These are phyloP conservation scores for Zasmidium cellare DNA, from an alignment of 2,329 filamentous ascomycete genomes.

Conservation along the genomic window DNA sequence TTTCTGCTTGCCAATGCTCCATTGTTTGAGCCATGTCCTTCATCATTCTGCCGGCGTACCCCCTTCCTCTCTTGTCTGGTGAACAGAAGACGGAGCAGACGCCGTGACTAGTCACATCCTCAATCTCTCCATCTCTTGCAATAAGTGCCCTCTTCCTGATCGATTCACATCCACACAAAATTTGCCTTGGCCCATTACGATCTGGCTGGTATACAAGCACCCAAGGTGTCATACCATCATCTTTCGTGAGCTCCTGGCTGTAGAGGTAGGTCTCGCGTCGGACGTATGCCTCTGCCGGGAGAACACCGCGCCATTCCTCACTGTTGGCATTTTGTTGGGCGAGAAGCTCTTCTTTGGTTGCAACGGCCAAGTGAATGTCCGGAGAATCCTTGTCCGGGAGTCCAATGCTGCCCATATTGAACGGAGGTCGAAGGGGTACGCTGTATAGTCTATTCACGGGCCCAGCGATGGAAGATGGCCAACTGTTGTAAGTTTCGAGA, in stretches of 20 bases:
- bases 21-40: slow-evolving; percentile 60
- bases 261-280: slow-evolving; percentile 57
- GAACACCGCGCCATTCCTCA: slow-evolving; percentile 57
- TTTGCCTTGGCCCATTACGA: slow-evolving; percentile 33
- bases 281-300: slow-evolving; percentile 57
- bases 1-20: slow-evolving; percentile 53
- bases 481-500: no score
- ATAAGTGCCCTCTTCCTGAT: slow-evolving; percentile 50
- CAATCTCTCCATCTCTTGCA: slow-evolving; percentile 44
- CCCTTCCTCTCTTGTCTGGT: slow-evolving; percentile 64
- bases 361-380: slow-evolving; percentile 54
- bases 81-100: slow-evolving; percentile 77
- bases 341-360: slow-evolving; percentile 55
- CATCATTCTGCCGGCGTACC: slow-evolving; percentile 79
- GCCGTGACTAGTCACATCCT: slow-evolving; percentile 67
- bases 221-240: slow-evolving; percentile 61
- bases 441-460: no score
- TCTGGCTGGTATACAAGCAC: slow-evolving; percentile 53
- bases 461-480: no score
- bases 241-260: slow-evolving; percentile 52
- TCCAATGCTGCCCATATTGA: slow-evolving; percentile 17
- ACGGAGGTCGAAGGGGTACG: neutral
- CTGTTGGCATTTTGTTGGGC: slow-evolving; percentile 56
- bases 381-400: slow-evolving; percentile 53
- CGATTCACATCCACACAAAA: slow-evolving; percentile 62